Percentiles rank a stretch among this genome's conserved stretches.
Conservation (phyloP, 371 early-diverging fungal species). For the Conidiobolus incongruus region DNA sequence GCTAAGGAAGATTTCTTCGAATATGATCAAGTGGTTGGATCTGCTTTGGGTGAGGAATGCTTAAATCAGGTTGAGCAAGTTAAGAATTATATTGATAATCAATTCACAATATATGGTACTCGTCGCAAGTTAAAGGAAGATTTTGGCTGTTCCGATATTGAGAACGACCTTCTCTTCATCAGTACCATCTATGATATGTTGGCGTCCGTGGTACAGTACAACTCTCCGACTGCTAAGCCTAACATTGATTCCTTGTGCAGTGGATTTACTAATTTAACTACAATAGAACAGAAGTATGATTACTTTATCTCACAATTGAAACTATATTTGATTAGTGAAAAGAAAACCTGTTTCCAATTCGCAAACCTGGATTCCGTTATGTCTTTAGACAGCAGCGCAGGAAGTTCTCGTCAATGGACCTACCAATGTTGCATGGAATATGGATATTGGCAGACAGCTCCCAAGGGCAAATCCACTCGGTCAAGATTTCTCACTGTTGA, state of each 20-base stretch:
- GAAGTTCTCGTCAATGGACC: not conserved
- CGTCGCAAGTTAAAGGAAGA: too few species aligned
- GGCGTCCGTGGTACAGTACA: not conserved
- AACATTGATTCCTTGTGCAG: not conserved
- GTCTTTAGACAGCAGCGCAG: not conserved
- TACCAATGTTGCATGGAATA: slow-evolving; percentile 36
- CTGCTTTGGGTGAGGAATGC: not conserved
- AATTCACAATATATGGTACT: too few species aligned
- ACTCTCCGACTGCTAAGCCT: not conserved
- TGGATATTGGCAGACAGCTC: slow-evolving; percentile 35
- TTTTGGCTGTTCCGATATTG: not conserved
- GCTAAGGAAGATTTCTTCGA: slow-evolving; percentile 31
- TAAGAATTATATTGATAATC: not conserved
- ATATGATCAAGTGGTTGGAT: slow-evolving; percentile 12
- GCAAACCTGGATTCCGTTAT: not conserved
- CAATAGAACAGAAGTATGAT: not conserved
- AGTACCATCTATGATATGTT: not conserved
- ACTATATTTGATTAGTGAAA: not conserved
- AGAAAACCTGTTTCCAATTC: not conserved
- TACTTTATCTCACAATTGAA: not conserved
- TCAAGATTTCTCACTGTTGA: slow-evolving; percentile 9
- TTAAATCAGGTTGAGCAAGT: not conserved
- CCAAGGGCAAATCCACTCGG: slow-evolving; percentile 14
- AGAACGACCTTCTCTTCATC: not conserved
- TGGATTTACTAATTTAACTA: not conserved